phyloP scores from a whole-genome alignment of 2,329 filamentous ascomycete species.

The Diaporthe velutina region DNA sequence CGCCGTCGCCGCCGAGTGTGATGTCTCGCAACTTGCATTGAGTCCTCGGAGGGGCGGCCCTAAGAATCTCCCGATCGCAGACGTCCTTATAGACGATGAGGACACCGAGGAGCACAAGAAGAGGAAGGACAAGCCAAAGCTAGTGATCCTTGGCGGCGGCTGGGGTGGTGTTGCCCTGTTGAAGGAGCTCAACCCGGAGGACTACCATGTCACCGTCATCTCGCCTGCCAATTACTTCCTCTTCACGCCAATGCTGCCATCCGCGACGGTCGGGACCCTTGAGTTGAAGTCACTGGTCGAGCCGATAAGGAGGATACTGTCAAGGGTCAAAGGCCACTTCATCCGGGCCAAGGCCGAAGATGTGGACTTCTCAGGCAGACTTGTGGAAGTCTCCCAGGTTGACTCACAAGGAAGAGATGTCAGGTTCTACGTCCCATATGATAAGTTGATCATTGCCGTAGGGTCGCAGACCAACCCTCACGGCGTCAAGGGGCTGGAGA shows the following conservation, averaged over 20 bases:
- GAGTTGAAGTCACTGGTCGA: conserved; percentile 93
- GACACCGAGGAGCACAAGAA: conserved; percentile 78
- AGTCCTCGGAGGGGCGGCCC: conserved; percentile 86
- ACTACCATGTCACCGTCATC: conserved; percentile 96
- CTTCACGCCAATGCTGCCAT: conserved; percentile 98
- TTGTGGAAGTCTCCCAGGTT: conserved; percentile 86
- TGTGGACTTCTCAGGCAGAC: conserved; percentile 90
- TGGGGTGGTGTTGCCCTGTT: conserved; percentile 95
- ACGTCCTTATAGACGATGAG: conserved; percentile 89
- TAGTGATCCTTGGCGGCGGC: conserved; percentile 93
- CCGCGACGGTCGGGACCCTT: conserved; percentile 94
- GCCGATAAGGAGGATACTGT: conserved; percentile 87
- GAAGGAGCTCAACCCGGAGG: conserved; percentile 89
- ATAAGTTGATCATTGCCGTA: conserved; percentile 93
- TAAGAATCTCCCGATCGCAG: conserved; percentile 93
- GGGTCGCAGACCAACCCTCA: conserved; percentile 95
- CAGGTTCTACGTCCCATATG: conserved; percentile 95
- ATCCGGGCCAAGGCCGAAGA: conserved; percentile 88
- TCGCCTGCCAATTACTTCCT: conserved; percentile 97
- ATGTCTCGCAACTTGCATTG: conserved; percentile 87
- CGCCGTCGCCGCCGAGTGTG: conserved; percentile 76
- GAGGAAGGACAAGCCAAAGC: conserved; percentile 88
- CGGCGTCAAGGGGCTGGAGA: conserved; percentile 92
- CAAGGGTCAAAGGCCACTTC: conserved; percentile 86
- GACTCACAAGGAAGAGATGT: conserved; percentile 79